A percentile compares a stretch with the other conserved stretches of the same genome.
Evolutionary conservation across 306 rosid species (phyloP).

Genomic region (Morella rubra): DNA sequence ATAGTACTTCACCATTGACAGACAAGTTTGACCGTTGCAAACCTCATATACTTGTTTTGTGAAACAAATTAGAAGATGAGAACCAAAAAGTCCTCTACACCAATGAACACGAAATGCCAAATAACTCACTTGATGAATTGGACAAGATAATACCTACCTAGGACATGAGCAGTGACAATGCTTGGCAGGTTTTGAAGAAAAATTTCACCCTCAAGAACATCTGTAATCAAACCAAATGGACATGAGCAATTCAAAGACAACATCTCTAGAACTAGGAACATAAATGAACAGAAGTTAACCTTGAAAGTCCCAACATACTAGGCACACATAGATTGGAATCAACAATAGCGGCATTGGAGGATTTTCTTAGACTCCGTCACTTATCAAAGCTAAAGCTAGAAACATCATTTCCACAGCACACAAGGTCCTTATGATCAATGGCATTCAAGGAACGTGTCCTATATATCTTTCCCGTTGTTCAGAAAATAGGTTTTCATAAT

Average conservation of each 20-base stretch:
- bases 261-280: constrained; percentile 16
- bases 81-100: background rate
- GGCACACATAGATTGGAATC: background rate
- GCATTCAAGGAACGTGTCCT: too few species aligned
- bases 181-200: constrained; percentile 97
- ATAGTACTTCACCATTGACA: background rate
- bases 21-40: background rate
- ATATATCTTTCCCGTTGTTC: too few species aligned
- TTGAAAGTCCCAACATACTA: background rate
- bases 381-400: too few species aligned
- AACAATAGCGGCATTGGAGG: too few species aligned
- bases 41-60: background rate
- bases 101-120: background rate
- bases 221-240: constrained; percentile 42
- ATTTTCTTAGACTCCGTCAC: too few species aligned
- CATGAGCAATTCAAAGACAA: constrained; percentile 16
- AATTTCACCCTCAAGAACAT: constrained; percentile 90
- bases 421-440: too few species aligned
- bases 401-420: too few species aligned
- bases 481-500: too few species aligned
- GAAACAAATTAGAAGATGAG: background rate
- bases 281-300: background rate
- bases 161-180: constrained; percentile 83
- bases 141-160: constrained; percentile 51
- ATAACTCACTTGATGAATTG: constrained; percentile 12